Conservation (phyloP, 768 basidiomycete genomes). For the Leccinellum albellum region DNA sequence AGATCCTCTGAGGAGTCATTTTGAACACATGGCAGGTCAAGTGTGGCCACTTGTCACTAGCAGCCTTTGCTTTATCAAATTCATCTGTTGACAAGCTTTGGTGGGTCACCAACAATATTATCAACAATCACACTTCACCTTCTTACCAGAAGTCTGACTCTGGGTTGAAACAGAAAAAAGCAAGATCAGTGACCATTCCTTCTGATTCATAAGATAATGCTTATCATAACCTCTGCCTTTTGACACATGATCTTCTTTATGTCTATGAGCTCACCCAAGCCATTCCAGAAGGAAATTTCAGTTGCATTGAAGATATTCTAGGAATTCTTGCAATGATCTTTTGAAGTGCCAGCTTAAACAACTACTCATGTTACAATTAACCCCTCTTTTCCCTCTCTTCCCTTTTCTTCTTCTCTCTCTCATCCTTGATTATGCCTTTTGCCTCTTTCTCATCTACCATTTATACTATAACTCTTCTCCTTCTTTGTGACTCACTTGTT, state of each 20-base stretch:
- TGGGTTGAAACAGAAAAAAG: background rate
- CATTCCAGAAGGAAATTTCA: slow-evolving; percentile 30
- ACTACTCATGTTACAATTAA: too few species aligned
- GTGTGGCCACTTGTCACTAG: slow-evolving; percentile 12
- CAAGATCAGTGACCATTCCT: background rate
- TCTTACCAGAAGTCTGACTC: background rate
- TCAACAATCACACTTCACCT: background rate
- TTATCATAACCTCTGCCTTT: slow-evolving; percentile 22
- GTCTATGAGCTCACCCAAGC: slow-evolving; percentile 29
- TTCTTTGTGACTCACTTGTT: too few species aligned
- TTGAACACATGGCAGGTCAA: slow-evolving; percentile 31
- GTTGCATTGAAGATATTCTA: slow-evolving; percentile 29
- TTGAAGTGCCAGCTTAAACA: slow-evolving; percentile 16
- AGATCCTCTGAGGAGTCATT: slow-evolving; percentile 33
- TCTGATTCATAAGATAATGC: background rate
- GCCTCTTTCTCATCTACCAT: too few species aligned
- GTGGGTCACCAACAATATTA: background rate
- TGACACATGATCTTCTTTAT: slow-evolving; percentile 31
- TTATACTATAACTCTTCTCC: too few species aligned
- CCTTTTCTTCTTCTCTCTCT: too few species aligned
- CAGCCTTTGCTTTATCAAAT: slow-evolving; percentile 21
- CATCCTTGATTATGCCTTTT: too few species aligned
- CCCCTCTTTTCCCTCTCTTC: too few species aligned
- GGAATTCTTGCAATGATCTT: slow-evolving; percentile 15
- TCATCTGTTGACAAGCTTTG: background rate